Evolutionary conservation across 73 alveolate genomes (phyloP).

Genomic region (Halteria grandinella): DNA sequence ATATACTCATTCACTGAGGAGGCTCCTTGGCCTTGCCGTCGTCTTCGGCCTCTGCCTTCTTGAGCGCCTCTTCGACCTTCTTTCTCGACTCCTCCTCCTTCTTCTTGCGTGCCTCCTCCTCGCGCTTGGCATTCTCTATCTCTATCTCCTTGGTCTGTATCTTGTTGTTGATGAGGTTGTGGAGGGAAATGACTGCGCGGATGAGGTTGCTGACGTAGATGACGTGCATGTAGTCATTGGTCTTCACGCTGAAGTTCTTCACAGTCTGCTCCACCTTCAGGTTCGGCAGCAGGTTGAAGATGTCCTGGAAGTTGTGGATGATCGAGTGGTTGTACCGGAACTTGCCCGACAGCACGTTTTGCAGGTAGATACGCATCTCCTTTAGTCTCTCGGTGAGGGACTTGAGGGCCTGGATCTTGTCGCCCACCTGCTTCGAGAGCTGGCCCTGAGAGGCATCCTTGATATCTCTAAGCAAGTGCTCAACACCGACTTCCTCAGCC

Average conservation of each 20-base stretch:
- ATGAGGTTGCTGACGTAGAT: slow-evolving; percentile 73
- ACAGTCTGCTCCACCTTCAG: slow-evolving; percentile 69
- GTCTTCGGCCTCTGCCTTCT: slow-evolving; percentile 1
- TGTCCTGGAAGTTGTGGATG: slow-evolving; percentile 71
- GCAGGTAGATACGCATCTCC: slow-evolving; percentile 49
- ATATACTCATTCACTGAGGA: too few relatives aligned
- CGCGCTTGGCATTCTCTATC: slow-evolving; percentile 47
- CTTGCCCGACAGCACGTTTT: slow-evolving; percentile 58
- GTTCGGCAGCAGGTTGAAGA: slow-evolving; percentile 81
- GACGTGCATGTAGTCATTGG: slow-evolving; percentile 78
- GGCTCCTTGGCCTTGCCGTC: too few relatives aligned
- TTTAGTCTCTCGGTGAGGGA: slow-evolving; percentile 48
- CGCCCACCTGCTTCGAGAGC: slow-evolving; percentile 45
- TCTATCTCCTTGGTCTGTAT: slow-evolving; percentile 67
- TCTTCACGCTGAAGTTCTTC: slow-evolving; percentile 70
- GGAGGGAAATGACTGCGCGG: slow-evolving; percentile 77
- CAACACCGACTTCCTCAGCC: slow-evolving; percentile 99
- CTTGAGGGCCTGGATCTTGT: slow-evolving; percentile 63
- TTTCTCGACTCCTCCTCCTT: slow-evolving; percentile 63
- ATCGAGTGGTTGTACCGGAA: slow-evolving; percentile 57
- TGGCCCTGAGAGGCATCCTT: slow-evolving; percentile 88
- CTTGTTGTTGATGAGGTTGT: slow-evolving; percentile 83
- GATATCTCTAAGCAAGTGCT: slow-evolving; percentile 98
- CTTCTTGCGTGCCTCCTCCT: slow-evolving; percentile 62
- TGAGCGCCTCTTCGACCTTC: slow-evolving; percentile 37